Evolutionary conservation across 257 asterid species (phyloP).

Genomic region (Solanum sitiens): DNA sequence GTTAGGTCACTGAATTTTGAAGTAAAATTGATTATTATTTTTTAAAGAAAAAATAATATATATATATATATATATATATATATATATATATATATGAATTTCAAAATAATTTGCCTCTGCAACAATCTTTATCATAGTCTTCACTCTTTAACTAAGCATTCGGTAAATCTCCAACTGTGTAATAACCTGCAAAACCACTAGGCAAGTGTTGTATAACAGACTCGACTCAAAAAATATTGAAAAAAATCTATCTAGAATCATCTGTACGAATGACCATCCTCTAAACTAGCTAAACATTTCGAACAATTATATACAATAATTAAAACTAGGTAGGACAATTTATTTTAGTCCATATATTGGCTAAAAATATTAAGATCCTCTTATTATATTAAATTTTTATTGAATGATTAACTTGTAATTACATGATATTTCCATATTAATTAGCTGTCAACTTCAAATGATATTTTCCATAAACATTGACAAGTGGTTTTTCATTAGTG

Average conservation of each 20-base stretch:
- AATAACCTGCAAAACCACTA: too few species aligned
- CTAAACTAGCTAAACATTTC: too few species aligned
- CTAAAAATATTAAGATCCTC: neutral
- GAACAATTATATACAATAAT: neutral
- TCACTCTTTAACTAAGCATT: too few species aligned
- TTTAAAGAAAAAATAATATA: neutral
- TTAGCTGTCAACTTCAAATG: neutral
- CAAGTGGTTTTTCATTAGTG: neutral
- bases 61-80: too few species aligned
- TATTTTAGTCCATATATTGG: neutral
- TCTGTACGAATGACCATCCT: neutral
- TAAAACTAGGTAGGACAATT: neutral
- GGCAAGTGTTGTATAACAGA: too few species aligned
- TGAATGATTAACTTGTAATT: neutral
- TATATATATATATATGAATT: too few species aligned
- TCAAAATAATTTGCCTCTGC: too few species aligned
- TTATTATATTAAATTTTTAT: neutral
- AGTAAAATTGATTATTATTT: neutral
- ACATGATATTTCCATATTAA: neutral
- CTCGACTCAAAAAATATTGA: too few species aligned
- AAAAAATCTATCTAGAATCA: fast-evolving
- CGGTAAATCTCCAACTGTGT: fast-evolving
- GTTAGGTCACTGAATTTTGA: neutral
- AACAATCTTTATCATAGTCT: too few species aligned
- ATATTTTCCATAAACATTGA: neutral